phyloP scores from a whole-genome alignment of 2,329 filamentous ascomycete genomes.

The Phyllosticta citribraziliensis region DNA sequence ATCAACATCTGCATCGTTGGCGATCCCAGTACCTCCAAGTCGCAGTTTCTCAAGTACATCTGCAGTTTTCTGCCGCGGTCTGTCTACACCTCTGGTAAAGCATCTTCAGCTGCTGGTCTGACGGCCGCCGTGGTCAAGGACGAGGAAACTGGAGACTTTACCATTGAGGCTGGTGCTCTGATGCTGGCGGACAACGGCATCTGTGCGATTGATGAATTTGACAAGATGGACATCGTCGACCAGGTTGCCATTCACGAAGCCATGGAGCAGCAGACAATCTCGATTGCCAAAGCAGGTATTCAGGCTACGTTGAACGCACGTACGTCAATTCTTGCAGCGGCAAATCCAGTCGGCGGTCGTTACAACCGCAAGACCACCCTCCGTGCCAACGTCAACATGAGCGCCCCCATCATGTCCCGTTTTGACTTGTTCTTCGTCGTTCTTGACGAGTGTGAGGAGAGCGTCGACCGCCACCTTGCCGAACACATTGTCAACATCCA shows the following conservation, averaged over 20 bases:
- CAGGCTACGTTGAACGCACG: conserved; percentile 94
- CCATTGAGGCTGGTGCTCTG: conserved; percentile 92
- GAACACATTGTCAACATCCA: conserved; percentile 93
- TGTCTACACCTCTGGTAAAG: conserved; percentile 96
- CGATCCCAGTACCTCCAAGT: conserved; percentile 94
- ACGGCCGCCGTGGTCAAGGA: conserved; percentile 96
- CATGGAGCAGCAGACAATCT: conserved; percentile 99
- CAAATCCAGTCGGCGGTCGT: conserved; percentile 91
- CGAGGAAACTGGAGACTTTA: conserved; percentile 96
- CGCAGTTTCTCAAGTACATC: conserved; percentile 96
- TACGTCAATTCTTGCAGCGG: conserved; percentile 89
- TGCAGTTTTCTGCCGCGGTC: conserved; percentile 93
- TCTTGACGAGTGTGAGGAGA: conserved; percentile 90
- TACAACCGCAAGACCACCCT: conserved; percentile 95
- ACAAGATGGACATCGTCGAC: conserved; percentile 98
- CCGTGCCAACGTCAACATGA: conserved; percentile 95
- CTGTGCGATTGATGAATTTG: conserved; percentile 97
- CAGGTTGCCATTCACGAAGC: conserved; percentile 99
- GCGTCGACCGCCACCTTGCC: conserved; percentile 80
- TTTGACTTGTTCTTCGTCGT: conserved; percentile 99
- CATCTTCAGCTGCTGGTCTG: conserved; percentile 91
- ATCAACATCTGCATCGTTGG: conserved; percentile 99
- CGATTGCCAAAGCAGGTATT: conserved; percentile 95
- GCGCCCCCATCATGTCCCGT: conserved; percentile 96
- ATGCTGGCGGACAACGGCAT: conserved; percentile 97